phyloP scores from a whole-genome alignment of 192 early-diverging fungal species.

The Rhizophagus sp. region DNA sequence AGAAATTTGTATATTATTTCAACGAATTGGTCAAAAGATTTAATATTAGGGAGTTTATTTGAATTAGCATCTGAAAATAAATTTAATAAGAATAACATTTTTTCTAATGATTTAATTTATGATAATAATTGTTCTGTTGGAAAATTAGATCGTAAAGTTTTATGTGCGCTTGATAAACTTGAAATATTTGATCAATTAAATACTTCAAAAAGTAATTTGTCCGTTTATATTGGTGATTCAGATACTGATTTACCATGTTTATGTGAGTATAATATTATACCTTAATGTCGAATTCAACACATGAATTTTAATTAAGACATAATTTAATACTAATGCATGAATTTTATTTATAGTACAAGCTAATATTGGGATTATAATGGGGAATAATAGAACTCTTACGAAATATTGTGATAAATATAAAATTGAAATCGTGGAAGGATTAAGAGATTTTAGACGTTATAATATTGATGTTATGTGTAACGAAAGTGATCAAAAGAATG shows the following conservation, averaged over 20 bases:
- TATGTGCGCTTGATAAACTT: constrained; percentile 21
- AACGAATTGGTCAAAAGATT: constrained; percentile 27
- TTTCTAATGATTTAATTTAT: constrained; percentile 24
- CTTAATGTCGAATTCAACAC: background rate
- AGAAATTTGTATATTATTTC: constrained; percentile 25
- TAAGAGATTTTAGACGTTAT: background rate
- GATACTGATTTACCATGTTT: constrained; percentile 31
- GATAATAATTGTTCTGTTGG: constrained; percentile 12
- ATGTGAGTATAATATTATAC: constrained; percentile 17
- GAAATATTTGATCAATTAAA: constrained; percentile 26
- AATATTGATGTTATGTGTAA: background rate
- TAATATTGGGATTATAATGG: constrained; percentile 30
- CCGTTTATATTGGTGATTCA: constrained; percentile 30
- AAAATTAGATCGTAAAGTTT: constrained; percentile 8
- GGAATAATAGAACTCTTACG: constrained; percentile 19
- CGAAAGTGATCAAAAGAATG: background rate
- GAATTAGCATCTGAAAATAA: background rate
- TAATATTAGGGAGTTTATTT: constrained; percentile 24
- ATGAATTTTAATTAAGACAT: too few relatives aligned
- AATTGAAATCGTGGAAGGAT: constrained; percentile 28
- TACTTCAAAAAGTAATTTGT: background rate
- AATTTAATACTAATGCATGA: background rate
- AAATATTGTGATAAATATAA: constrained; percentile 20
- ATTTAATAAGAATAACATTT: background rate
- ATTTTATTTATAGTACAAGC: constrained; percentile 13